phyloP scores from a whole-genome alignment of 1,284 basidiomycete genomes.

The Leccinum fallax region DNA sequence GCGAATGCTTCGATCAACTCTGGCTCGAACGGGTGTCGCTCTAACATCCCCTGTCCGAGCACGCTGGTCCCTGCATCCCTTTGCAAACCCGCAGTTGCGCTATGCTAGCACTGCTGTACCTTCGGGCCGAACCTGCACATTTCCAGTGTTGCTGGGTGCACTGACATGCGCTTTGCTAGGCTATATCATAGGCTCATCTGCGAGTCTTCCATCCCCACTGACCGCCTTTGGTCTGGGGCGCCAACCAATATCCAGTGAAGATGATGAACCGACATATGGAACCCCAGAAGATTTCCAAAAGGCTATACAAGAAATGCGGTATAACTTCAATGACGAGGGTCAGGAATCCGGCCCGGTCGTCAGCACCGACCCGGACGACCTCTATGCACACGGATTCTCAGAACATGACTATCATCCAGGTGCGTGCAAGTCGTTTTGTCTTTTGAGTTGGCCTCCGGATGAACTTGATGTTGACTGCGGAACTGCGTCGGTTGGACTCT shows the following conservation, averaged over 20 bases:
- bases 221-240: conserved; percentile 7
- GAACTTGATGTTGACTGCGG: background rate
- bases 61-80: conserved; percentile 4
- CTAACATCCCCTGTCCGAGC: background rate
- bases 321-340: conserved; percentile 36
- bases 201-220: conserved; percentile 9
- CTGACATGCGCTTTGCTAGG: conserved; percentile 31
- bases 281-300: conserved; percentile 51
- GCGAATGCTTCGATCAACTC: conserved; percentile 20
- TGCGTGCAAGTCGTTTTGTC: conserved; percentile 33
- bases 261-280: conserved; percentile 40
- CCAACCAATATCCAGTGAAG: background rate
- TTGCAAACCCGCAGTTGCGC: conserved; percentile 4
- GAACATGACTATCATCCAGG: conserved; percentile 60
- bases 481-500: background rate
- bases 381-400: conserved; percentile 60
- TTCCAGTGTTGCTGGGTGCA: conserved; percentile 22
- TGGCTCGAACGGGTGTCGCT: background rate
- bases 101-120: conserved; percentile 12
- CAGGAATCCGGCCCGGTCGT: conserved; percentile 33
- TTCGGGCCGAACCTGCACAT: conserved; percentile 1
- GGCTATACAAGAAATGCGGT: conserved; percentile 51
- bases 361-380: conserved; percentile 56
- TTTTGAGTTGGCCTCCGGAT: background rate
- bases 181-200: conserved; percentile 23